Conservation (phyloP, 2,329 filamentous ascomycete species). For the Aspergillus novofumigatus region DNA sequence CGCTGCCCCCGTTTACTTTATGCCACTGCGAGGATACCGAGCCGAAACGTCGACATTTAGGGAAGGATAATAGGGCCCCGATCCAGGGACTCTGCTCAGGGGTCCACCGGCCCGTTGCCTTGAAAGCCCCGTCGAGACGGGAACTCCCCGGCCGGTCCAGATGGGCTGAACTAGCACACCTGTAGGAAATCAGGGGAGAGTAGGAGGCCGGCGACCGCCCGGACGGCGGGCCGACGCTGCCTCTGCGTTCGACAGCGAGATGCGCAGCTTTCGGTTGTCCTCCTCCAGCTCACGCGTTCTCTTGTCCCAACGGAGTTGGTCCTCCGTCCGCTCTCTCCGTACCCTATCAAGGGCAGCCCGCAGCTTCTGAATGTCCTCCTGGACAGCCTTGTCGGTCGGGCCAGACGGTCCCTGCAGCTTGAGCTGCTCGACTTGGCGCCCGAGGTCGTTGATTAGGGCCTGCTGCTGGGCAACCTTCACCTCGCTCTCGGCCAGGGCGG, state of each 20-base stretch:
- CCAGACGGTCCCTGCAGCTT: not conserved
- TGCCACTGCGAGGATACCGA: no score
- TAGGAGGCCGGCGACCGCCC: not conserved
- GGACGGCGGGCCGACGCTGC: not conserved
- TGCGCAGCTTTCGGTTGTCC: constrained; percentile 14
- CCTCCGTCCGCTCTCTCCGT: constrained; percentile 10
- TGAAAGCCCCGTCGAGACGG: not conserved
- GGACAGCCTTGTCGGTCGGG: constrained; percentile 3
- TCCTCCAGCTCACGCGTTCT: constrained; percentile 11
- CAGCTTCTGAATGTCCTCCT: constrained; percentile 9
- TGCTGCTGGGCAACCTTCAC: constrained; percentile 10
- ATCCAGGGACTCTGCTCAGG: no score
- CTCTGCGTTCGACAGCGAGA: constrained; percentile 14
- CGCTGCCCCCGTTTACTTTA: no score
- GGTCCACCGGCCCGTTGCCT: not conserved
- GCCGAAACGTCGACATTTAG: no score
- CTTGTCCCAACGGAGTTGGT: constrained; percentile 13
- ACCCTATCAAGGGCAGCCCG: constrained; percentile 9
- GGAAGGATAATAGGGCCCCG: no score
- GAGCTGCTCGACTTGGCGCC: constrained; percentile 4
- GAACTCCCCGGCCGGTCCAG: not conserved
- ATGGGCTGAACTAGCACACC: not conserved
- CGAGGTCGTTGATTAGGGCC: constrained; percentile 10
- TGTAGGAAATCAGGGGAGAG: not conserved
- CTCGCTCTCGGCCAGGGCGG: constrained; percentile 12